Evolutionary conservation across 495 filamentous ascomycete species (phyloP).

Genomic region (Darksidea phi): DNA sequence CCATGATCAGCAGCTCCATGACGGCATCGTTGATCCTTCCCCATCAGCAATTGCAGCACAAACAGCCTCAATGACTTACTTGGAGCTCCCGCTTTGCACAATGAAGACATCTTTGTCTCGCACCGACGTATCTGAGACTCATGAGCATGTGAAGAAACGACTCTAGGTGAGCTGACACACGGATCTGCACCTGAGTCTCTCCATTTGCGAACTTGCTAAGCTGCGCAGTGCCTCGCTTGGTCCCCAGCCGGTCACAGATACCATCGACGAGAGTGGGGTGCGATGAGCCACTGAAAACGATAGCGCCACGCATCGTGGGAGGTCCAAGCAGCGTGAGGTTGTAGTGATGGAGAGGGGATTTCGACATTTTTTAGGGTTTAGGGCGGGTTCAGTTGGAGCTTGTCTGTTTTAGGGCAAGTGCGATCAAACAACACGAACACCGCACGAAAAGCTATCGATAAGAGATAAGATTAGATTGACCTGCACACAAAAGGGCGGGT

Average conservation of each 20-base stretch:
- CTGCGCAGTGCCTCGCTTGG: conserved; percentile 61
- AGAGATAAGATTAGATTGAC: background rate
- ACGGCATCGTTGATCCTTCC: conserved; percentile 88
- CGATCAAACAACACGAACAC: background rate
- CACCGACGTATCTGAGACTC: conserved; percentile 63
- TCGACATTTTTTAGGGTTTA: background rate
- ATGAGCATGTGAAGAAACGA: background rate
- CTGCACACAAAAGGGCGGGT: no score
- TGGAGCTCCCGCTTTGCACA: conserved; percentile 91
- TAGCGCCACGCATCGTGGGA: conserved; percentile 61
- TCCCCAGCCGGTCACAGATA: conserved; percentile 71
- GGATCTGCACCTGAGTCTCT: conserved; percentile 92
- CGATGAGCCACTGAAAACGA: conserved; percentile 70
- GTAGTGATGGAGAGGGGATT: conserved; percentile 1
- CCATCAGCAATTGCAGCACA: conserved; percentile 15
- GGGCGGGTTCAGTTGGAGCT: background rate
- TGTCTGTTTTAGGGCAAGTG: background rate
- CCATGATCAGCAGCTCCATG: conserved; percentile 98
- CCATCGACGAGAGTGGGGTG: conserved; percentile 67
- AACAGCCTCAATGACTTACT: conserved; percentile 42
- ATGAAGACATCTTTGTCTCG: conserved; percentile 99
- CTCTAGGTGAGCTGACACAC: conserved; percentile 40
- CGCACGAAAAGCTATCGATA: background rate
- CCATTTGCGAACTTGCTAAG: conserved; percentile 80
- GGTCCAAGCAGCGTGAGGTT: conserved; percentile 12